Evolutionary conservation across 495 filamentous ascomycete species (phyloP).

Genomic region (Neurospora sp.): DNA sequence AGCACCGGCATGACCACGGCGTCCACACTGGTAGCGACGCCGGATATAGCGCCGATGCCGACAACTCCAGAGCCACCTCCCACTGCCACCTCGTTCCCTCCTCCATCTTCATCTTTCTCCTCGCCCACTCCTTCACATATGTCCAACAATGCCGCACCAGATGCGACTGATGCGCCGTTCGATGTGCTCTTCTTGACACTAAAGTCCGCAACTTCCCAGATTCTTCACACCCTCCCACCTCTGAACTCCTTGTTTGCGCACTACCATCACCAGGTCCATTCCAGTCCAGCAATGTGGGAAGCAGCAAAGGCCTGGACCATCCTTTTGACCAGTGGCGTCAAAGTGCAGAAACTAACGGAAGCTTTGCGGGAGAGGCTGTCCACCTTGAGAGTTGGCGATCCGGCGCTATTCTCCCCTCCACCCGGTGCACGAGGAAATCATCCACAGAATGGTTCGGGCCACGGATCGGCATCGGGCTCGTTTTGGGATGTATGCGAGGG

Average conservation of each 20-base stretch:
- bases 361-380: slow-evolving; percentile 52
- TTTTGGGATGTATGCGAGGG: slow-evolving; percentile 71
- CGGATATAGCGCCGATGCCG: not conserved
- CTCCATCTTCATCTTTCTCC: not conserved
- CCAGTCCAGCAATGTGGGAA: slow-evolving; percentile 23
- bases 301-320: slow-evolving; percentile 52
- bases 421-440: not conserved
- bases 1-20: not conserved
- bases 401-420: slow-evolving; percentile 31
- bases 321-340: slow-evolving; percentile 48
- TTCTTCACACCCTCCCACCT: slow-evolving; percentile 50
- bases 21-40: not conserved
- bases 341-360: slow-evolving; percentile 50
- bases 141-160: slow-evolving; percentile 35
- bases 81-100: not conserved
- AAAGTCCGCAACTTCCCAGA: slow-evolving; percentile 50
- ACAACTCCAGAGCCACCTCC: not conserved
- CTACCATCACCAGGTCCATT: slow-evolving; percentile 29
- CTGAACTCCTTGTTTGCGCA: slow-evolving; percentile 51
- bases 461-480: slow-evolving; percentile 39
- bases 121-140: not conserved
- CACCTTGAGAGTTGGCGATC: slow-evolving; percentile 65
- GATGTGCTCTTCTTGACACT: slow-evolving; percentile 65
- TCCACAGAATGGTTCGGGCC: slow-evolving; percentile 23
- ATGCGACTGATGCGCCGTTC: slow-evolving; percentile 62